A percentile compares a stretch with the other conserved stretches of the same genome.
Evolutionary conservation across 768 basidiomycete species (phyloP).

Genomic region (Russula ochroleuca): DNA sequence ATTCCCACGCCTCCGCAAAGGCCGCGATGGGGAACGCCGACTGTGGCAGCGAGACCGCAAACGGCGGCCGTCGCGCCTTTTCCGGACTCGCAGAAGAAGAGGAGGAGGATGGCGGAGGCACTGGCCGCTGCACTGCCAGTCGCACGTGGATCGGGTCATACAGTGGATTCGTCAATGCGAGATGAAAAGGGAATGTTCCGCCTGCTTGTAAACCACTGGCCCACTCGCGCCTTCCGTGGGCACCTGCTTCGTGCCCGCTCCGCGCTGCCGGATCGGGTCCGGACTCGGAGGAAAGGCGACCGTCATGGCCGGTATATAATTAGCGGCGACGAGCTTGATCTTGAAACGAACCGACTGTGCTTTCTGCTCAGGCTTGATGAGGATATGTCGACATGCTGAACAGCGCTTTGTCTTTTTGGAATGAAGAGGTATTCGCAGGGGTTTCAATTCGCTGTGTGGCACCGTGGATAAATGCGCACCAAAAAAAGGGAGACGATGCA

Average conservation of each 20-base stretch:
- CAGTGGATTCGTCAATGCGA: conserved; percentile 90
- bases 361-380: conserved; percentile 98
- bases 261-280: conserved; percentile 34
- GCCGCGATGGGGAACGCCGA: conserved; percentile 78
- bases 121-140: conserved; percentile 70
- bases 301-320: conserved; percentile 85
- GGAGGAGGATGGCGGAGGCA: conserved; percentile 29
- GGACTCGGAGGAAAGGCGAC: conserved; percentile 58
- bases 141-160: conserved; percentile 94
- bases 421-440: conserved; percentile 85
- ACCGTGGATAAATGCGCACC: conserved; percentile 2
- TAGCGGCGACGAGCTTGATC: conserved; percentile 94
- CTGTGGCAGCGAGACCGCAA: conserved; percentile 75
- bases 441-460: conserved; percentile 65
- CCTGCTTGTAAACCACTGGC: conserved; percentile 58
- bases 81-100: conserved; percentile 43
- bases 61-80: conserved; percentile 65
- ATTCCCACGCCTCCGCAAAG: conserved; percentile 97
- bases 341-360: conserved; percentile 92
- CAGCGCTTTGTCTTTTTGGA: conserved; percentile 96
- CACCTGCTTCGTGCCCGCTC: conserved; percentile 36
- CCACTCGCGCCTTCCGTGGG: conserved; percentile 39
- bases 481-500: neutral
- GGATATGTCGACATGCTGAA: conserved; percentile 87
- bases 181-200: conserved; percentile 79